Conservation (phyloP, 2,329 filamentous ascomycete genomes). For the Dothidotthia symphoricarpi region DNA sequence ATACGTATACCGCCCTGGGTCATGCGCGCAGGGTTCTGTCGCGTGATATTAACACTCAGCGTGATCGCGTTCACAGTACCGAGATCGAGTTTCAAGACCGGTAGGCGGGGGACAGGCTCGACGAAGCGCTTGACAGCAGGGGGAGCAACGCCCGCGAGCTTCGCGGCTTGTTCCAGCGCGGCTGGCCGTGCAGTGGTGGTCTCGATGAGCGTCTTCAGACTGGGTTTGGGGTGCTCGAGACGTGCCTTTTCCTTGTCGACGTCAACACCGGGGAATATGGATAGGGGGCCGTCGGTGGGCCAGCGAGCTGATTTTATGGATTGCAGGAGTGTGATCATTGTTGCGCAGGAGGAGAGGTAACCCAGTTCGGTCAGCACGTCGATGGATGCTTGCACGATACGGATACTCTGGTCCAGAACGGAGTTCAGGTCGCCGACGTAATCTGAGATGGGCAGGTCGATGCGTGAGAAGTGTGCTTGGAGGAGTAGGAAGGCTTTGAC, state of each 20-base stretch:
- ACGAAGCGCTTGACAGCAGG: conserved; percentile 51
- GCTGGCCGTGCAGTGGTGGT: conserved; percentile 27
- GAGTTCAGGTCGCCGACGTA: conserved; percentile 90
- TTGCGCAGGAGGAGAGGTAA: conserved; percentile 70
- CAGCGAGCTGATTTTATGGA: conserved; percentile 90
- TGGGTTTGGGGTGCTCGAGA: conserved; percentile 41
- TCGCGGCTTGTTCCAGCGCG: conserved; percentile 41
- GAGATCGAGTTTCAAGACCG: conserved; percentile 64
- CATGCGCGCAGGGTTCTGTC: conserved; percentile 57
- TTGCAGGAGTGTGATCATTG: conserved; percentile 84
- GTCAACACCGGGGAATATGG: conserved; percentile 74
- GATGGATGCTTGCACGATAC: conserved; percentile 92
- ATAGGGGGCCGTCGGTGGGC: conserved; percentile 76
- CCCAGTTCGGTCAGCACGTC: conserved; percentile 92
- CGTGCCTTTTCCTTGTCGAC: conserved; percentile 45
- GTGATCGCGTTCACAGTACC: conserved; percentile 61
- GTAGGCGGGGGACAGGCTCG: conserved; percentile 65
- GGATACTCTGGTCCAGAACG: conserved; percentile 92
- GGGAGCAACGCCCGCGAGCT: conserved; percentile 52
- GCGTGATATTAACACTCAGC: conserved; percentile 62
- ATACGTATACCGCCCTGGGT: conserved; percentile 62
- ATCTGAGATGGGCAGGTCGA: conserved; percentile 90
- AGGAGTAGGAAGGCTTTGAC: conserved; percentile 93
- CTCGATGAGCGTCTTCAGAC: conserved; percentile 41
- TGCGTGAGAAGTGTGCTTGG: conserved; percentile 91